Percentiles rank a stretch among this genome's conserved stretches.
Evolutionary conservation across 257 asterid genomes (phyloP).

Genomic region (Hygrophila difformis): DNA sequence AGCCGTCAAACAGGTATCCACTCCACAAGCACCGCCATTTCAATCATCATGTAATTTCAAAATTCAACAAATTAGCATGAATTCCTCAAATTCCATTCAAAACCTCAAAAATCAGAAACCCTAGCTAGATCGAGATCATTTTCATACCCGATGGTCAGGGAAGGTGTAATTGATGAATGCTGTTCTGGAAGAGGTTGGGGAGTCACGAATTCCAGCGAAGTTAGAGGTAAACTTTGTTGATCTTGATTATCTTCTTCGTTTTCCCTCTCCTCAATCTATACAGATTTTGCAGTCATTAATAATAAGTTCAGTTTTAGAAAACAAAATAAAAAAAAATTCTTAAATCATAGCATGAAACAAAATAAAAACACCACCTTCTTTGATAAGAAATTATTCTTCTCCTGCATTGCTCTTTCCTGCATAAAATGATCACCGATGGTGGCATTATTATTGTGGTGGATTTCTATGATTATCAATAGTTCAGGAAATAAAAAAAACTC

Average conservation of each 20-base stretch:
- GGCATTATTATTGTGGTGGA: no score
- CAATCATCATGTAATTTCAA: no score
- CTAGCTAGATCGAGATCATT: no score
- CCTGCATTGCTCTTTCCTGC: slow-evolving; percentile 63
- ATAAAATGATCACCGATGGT: no score
- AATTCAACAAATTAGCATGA: no score
- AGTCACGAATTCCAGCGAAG: not conserved
- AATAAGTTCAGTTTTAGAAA: not conserved
- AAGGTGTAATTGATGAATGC: not conserved
- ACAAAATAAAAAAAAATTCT: not conserved
- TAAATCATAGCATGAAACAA: not conserved
- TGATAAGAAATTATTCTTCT: slow-evolving; percentile 36
- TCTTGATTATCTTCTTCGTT: not conserved
- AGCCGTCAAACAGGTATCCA: no score
- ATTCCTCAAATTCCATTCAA: no score
- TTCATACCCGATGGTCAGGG: slow-evolving; percentile 10
- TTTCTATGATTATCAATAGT: no score
- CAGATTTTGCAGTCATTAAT: not conserved
- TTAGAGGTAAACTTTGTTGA: not conserved
- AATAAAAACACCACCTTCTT: slow-evolving; percentile 35
- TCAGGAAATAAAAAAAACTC: no score
- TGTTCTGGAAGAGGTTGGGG: not conserved
- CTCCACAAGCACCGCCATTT: no score
- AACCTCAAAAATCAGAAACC: no score
- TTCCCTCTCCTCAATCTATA: slow-evolving; percentile 19